Evolutionary conservation across 2,329 filamentous ascomycete species (phyloP).

Genomic region (Aureobasidium sp.): DNA sequence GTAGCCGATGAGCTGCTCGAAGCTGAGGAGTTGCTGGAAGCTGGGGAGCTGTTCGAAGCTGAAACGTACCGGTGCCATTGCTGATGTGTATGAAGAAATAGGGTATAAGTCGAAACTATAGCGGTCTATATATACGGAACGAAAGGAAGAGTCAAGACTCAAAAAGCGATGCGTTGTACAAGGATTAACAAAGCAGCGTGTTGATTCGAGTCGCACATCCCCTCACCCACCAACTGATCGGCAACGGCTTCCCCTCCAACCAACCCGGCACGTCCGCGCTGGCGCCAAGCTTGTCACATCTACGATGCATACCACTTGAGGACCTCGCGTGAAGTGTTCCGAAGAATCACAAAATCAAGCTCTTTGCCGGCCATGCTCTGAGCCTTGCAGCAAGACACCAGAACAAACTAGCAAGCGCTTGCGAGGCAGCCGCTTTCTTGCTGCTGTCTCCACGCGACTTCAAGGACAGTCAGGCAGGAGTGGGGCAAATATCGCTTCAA

Average conservation of each 20-base stretch:
- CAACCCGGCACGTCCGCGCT: neutral
- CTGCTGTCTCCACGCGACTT: neutral
- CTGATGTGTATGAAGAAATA: neutral
- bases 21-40: neutral
- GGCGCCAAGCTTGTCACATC: neutral
- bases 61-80: constrained; percentile 12
- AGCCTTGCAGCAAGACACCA: neutral
- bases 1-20: constrained; percentile 5
- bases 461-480: neutral
- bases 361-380: neutral
- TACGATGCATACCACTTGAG: neutral
- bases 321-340: neutral
- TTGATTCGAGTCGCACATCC: neutral
- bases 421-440: neutral
- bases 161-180: neutral
- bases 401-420: neutral
- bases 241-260: constrained; percentile 7
- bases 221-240: neutral
- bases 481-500: neutral
- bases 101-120: neutral
- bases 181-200: neutral
- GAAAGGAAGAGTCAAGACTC: neutral
- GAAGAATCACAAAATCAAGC: neutral
- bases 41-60: constrained; percentile 1
- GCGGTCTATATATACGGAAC: neutral